These are phyloP conservation scores for Sistotremastrum niveocremeum DNA, from an alignment of 768 basidiomycete genomes.

Conservation along the genomic window DNA sequence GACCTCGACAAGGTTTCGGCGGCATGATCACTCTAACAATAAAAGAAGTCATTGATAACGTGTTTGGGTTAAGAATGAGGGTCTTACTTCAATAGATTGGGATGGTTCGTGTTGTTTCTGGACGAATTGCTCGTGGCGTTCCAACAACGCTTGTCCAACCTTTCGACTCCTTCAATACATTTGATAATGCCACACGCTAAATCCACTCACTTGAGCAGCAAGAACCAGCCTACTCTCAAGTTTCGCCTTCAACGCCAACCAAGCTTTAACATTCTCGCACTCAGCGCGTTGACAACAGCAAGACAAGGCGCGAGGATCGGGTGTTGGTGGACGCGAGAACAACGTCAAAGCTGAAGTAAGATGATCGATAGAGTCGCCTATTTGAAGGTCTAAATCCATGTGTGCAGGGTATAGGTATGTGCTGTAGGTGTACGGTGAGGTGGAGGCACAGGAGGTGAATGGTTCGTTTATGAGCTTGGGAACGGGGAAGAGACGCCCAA, in stretches of 20 bases:
- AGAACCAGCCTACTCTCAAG: conserved; percentile 68
- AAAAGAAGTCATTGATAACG: too few relatives aligned
- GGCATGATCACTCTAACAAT: too few relatives aligned
- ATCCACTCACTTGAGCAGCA: conserved; percentile 62
- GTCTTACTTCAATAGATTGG: too few relatives aligned
- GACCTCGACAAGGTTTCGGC: too few relatives aligned
- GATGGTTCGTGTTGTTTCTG: conserved; percentile 6
- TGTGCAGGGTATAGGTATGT: too few relatives aligned
- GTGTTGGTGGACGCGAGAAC: conserved; percentile 63
- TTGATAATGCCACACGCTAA: background rate
- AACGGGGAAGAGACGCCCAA: too few relatives aligned
- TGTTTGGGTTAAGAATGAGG: too few relatives aligned
- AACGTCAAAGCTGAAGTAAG: conserved; percentile 58
- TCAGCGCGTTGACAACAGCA: conserved; percentile 59
- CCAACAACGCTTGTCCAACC: conserved; percentile 79
- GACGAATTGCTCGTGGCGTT: conserved; percentile 78
- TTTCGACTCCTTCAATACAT: conserved; percentile 29
- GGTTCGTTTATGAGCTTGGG: too few relatives aligned
- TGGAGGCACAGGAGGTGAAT: too few relatives aligned
- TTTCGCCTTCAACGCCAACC: conserved; percentile 51
- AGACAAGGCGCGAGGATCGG: conserved; percentile 40
- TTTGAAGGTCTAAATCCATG: too few relatives aligned
- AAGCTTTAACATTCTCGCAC: conserved; percentile 50
- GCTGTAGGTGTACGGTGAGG: too few relatives aligned
- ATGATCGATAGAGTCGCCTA: conserved; percentile 45